Base-by-base conservation (phyloP, 371 early-diverging fungal species). In the Rhizopus arrhizus region DNA sequence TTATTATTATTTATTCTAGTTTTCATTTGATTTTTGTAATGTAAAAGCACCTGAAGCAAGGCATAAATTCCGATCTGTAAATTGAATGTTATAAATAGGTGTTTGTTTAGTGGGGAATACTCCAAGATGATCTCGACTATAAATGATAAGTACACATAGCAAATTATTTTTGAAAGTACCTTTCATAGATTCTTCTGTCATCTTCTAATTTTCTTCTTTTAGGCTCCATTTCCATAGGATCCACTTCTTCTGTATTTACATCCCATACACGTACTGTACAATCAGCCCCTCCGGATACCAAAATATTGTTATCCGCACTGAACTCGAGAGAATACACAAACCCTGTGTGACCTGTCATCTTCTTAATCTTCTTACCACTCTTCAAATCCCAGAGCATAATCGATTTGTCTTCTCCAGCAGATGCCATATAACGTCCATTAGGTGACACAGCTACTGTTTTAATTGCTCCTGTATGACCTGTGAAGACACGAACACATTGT, bases 381-480 rank as follows among this genome's bases (percentile, higher is more conserved):
- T 89, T 92, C n/a, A 99, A 77, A 72, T 99, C 99, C 99, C 99
- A 99, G 6, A 99, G 74, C 59, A 83, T 85, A 61, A 99, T 87
- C 0, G 83, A 81, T 58, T 87, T 87, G 68, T 99, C 99, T 32
- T 90, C 93, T 46, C 92, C 68, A 2, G 96, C 98, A 9, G 96
- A 89, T 2, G 98, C 96, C 82, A 99, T 84, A 42, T 85, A 78
- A 46, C 91, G 89, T 5, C 99, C 99, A 72, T 99, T 95, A 5
- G 96, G 94, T 0, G 96, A 94, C 31, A 99, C 81, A 29, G 96
- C 96, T n/a, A 99, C 73, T 60, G 89, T 80, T 31, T 91, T 89
- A 13, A 99, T 84, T 6, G 95, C 77, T 2, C 94, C 97, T 5
- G 80, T 82, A 71, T 99, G 99, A 4, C 95, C 95, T 8, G 91